phyloP scores from a whole-genome alignment of 306 rosid species.

The Trifolium subterraneum region DNA sequence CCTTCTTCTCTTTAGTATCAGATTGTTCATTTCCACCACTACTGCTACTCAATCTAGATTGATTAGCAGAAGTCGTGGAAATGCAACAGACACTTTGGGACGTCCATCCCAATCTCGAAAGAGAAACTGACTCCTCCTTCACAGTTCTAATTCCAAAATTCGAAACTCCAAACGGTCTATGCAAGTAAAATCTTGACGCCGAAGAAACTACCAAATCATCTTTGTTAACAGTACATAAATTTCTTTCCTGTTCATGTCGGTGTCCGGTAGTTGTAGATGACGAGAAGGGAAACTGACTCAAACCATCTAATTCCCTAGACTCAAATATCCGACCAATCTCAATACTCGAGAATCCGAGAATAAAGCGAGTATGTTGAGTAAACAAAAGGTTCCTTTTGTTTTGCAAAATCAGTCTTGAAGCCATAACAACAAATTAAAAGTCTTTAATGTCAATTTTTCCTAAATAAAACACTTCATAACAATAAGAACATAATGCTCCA shows the following conservation, averaged over 20 bases:
- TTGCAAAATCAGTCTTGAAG: conserved; percentile 38
- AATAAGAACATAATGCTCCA: too few species aligned
- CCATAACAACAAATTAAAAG: too few species aligned
- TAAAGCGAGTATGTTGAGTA: conserved; percentile 23
- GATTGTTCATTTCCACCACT: too few species aligned
- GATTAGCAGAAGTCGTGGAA: too few species aligned
- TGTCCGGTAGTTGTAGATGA: conserved; percentile 30
- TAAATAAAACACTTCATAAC: too few species aligned
- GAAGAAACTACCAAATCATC: conserved; percentile 32
- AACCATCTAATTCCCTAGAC: conserved; percentile 37
- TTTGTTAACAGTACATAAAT: conserved; percentile 4
- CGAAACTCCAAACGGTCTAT: conserved; percentile 29
- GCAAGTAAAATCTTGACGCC: conserved; percentile 16
- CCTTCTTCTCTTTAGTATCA: too few species aligned
- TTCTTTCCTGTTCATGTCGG: conserved; percentile 31
- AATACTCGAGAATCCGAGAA: conserved; percentile 50
- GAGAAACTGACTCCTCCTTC: conserved; percentile 34
- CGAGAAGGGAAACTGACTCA: conserved; percentile 27
- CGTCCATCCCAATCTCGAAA: conserved; percentile 46
- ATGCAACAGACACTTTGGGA: conserved; percentile 46
- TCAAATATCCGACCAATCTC: conserved; percentile 33
- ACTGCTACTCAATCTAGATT: too few species aligned
- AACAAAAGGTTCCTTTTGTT: conserved; percentile 49
- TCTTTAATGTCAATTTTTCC: too few species aligned
- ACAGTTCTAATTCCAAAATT: conserved; percentile 32